Percentiles rank a stretch among this genome's conserved stretches.
phyloP scores from a whole-genome alignment of 208 protist species.

The Leishmania arabica region DNA sequence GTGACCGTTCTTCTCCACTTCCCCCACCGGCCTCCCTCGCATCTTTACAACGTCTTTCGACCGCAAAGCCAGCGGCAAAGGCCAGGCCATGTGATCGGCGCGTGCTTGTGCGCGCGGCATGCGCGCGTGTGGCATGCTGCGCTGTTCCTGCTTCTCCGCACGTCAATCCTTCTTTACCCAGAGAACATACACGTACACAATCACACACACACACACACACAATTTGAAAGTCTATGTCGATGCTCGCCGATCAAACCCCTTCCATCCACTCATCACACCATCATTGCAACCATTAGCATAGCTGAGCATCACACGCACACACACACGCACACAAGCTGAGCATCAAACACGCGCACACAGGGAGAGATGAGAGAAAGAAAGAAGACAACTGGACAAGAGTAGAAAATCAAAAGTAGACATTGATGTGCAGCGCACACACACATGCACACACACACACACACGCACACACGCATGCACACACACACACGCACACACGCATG shows the following conservation, averaged over 20 bases:
- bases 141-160: background rate
- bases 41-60: background rate
- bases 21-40: background rate
- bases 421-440: background rate
- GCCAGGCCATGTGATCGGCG: background rate
- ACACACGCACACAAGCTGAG: background rate
- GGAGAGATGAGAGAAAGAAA: background rate
- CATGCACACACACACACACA: background rate
- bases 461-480: no score
- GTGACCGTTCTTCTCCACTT: background rate
- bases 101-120: background rate
- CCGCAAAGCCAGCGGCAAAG: background rate
- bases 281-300: background rate
- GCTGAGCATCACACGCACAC: background rate
- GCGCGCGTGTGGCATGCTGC: background rate
- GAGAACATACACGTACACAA: background rate
- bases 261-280: background rate
- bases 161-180: background rate
- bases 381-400: background rate
- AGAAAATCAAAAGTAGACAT: background rate
- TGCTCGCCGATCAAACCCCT: background rate
- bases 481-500: background rate
- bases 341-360: background rate
- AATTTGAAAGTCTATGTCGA: background rate
- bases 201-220: background rate